A percentile compares a stretch with the other conserved stretches of the same genome.
These are phyloP conservation scores for Xylariaceae sp. DNA, from an alignment of 2,329 filamentous ascomycete genomes.

Conservation along the genomic window DNA sequence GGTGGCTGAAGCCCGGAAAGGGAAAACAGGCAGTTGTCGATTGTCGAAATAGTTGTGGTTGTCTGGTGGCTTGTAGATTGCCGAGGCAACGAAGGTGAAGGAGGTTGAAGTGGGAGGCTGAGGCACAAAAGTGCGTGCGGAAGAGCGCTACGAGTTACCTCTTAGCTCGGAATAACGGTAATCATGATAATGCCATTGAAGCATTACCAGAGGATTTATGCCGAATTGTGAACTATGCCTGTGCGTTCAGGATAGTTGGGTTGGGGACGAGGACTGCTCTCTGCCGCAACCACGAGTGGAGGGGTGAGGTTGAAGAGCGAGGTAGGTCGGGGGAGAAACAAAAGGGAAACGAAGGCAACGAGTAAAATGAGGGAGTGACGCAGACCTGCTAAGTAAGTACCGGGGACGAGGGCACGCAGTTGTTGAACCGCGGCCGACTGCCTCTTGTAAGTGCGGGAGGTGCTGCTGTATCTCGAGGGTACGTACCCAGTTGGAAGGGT, in stretches of 20 bases:
- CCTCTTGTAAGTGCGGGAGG: no score
- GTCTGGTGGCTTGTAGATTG: background rate
- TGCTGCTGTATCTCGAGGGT: no score
- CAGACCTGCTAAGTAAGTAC: background rate
- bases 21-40: background rate
- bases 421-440: background rate
- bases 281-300: no score
- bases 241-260: background rate
- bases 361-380: constrained; percentile 1
- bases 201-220: background rate
- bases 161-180: no score
- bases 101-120: background rate
- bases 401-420: background rate
- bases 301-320: background rate
- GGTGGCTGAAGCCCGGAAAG: background rate
- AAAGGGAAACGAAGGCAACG: background rate
- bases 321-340: background rate
- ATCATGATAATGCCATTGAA: no score
- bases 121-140: no score
- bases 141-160: no score
- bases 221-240: background rate
- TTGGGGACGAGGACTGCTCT: background rate
- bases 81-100: background rate
- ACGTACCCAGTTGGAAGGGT: no score
- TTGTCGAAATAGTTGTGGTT: no score